Conservation (phyloP, 1,284 basidiomycete genomes). For the Papiliotrema fonsecae region DNA sequence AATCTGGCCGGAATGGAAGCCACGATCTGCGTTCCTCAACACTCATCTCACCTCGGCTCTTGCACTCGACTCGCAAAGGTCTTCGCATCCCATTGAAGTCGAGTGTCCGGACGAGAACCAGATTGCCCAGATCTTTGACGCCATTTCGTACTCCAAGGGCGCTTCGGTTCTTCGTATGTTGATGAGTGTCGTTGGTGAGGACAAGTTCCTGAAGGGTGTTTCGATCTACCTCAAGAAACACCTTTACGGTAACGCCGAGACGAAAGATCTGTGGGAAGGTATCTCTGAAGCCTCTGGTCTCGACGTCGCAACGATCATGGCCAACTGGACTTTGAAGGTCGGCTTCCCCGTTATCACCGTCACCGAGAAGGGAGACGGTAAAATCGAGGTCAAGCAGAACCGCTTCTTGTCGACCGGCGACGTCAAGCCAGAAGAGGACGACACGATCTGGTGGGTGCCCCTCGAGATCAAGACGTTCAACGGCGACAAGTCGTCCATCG, state of each 20-base stretch:
- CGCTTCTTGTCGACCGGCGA: slow-evolving; percentile 85
- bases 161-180: slow-evolving; percentile 89
- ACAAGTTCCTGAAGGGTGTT: slow-evolving; percentile 78
- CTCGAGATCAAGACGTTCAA: slow-evolving; percentile 67
- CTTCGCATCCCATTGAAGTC: slow-evolving; percentile 93
- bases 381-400: slow-evolving; percentile 76
- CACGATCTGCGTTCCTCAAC: slow-evolving; percentile 54
- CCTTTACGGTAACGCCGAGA: slow-evolving; percentile 76
- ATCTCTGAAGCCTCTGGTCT: slow-evolving; percentile 72
- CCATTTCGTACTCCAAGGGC: slow-evolving; percentile 79
- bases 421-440: slow-evolving; percentile 73
- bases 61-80: slow-evolving; percentile 78
- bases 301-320: slow-evolving; percentile 78
- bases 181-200: slow-evolving; percentile 80
- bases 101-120: slow-evolving; percentile 81
- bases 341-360: slow-evolving; percentile 87
- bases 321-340: slow-evolving; percentile 86
- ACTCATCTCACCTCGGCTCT: slow-evolving; percentile 59
- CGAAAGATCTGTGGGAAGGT: slow-evolving; percentile 84
- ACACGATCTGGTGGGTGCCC: slow-evolving; percentile 84
- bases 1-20: slow-evolving; percentile 55
- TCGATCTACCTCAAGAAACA: slow-evolving; percentile 88
- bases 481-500: slow-evolving; percentile 58
- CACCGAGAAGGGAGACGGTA: slow-evolving; percentile 63
- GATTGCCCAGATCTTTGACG: slow-evolving; percentile 85